phyloP scores from a whole-genome alignment of 129 eudicot genomes.

The Calendula officinalis region DNA sequence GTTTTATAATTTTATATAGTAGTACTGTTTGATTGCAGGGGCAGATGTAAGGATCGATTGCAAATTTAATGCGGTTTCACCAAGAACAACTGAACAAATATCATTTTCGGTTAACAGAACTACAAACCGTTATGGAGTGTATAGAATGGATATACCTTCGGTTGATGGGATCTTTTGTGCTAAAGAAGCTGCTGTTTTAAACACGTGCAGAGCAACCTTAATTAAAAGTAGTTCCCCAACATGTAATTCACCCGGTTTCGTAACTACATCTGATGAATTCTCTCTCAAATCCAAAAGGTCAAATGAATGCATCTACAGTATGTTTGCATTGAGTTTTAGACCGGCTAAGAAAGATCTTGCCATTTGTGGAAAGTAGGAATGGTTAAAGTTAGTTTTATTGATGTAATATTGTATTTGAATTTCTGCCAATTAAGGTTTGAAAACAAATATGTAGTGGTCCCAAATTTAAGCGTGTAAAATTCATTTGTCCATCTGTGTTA shows the following conservation, averaged over 20 bases:
- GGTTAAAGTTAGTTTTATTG: not conserved
- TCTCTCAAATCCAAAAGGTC: slow-evolving; percentile 48
- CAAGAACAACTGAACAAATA: slow-evolving; percentile 61
- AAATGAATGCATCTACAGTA: slow-evolving; percentile 64
- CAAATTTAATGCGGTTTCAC: slow-evolving; percentile 61
- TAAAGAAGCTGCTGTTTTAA: slow-evolving; percentile 45
- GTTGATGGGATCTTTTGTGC: slow-evolving; percentile 82
- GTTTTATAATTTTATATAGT: not conserved
- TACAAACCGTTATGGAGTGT: slow-evolving; percentile 62
- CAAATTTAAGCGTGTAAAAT: not conserved
- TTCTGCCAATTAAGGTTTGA: not conserved
- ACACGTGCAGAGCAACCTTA: slow-evolving; percentile 60
- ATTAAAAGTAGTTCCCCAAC: slow-evolving; percentile 36
- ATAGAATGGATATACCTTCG: slow-evolving; percentile 64
- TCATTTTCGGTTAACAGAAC: slow-evolving; percentile 71
- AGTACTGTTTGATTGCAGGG: slow-evolving; percentile 40
- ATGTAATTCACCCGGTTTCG: slow-evolving; percentile 64
- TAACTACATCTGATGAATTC: slow-evolving; percentile 58
- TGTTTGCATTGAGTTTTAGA: slow-evolving; percentile 60
- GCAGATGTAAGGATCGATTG: slow-evolving; percentile 76
- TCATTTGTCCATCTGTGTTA: slow-evolving; percentile 4
- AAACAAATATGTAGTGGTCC: slow-evolving; percentile 1
- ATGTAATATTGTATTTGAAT: slow-evolving; percentile 1
- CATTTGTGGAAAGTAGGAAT: slow-evolving; percentile 52
- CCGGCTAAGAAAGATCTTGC: slow-evolving; percentile 48